A percentile compares a stretch with the other conserved stretches of the same genome.
phyloP scores from a whole-genome alignment of 805 yeast species.

The Novakomyces olei region DNA sequence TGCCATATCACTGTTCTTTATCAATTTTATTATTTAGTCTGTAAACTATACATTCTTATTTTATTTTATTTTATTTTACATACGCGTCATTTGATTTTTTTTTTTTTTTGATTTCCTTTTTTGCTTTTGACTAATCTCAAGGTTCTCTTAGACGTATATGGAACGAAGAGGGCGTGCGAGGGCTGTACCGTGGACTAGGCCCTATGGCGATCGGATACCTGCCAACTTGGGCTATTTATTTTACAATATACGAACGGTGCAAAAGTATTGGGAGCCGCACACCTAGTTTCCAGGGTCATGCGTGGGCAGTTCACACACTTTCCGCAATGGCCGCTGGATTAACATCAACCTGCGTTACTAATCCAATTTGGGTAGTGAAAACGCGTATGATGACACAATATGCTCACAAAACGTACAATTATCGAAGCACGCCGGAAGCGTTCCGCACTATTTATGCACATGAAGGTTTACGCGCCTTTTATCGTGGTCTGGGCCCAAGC shows the following conservation, averaged over 20 bases:
- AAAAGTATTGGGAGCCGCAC: conserved; percentile 21
- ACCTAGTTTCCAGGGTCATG: conserved; percentile 7
- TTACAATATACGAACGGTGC: conserved; percentile 66
- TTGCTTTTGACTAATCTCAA: background rate
- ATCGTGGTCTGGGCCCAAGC: conserved; percentile 76
- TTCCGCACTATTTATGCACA: conserved; percentile 49
- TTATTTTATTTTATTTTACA: background rate
- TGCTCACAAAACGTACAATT: conserved; percentile 24
- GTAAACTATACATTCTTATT: too few species aligned
- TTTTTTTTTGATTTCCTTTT: background rate
- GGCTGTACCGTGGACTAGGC: conserved; percentile 70
- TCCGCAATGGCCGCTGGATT: conserved; percentile 78
- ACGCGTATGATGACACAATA: conserved; percentile 78
- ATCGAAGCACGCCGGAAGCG: conserved; percentile 67
- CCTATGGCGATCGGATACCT: conserved; percentile 89
- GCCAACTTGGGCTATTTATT: conserved; percentile 95
- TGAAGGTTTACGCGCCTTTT: conserved; percentile 65
- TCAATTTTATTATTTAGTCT: too few species aligned
- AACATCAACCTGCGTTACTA: conserved; percentile 60
- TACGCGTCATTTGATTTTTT: background rate
- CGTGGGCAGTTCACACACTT: conserved; percentile 20
- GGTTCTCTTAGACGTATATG: conserved; percentile 22
- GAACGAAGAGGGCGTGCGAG: conserved; percentile 57
- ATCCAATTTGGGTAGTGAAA: conserved; percentile 96
- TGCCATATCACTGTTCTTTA: too few species aligned